These are phyloP conservation scores for Lecanicillium sp. DNA, from an alignment of 2,329 filamentous ascomycete species.

Conservation along the genomic window DNA sequence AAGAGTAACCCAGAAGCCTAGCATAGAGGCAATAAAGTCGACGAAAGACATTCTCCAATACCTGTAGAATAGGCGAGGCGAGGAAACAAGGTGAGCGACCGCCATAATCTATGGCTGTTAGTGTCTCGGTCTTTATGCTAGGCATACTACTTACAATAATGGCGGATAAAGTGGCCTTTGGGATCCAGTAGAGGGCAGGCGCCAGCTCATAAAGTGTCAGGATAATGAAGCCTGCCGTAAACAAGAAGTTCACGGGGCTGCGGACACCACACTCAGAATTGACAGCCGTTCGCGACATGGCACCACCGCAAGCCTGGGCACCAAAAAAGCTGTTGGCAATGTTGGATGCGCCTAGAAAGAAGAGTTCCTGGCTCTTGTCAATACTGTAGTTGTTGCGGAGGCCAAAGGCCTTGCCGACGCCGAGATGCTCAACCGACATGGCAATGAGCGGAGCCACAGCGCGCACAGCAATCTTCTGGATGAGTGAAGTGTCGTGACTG, in stretches of 20 bases:
- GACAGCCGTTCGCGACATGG: slow-evolving; percentile 62
- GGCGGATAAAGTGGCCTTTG: slow-evolving; percentile 57
- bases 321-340: slow-evolving; percentile 61
- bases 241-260: slow-evolving; percentile 53
- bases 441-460: slow-evolving; percentile 57
- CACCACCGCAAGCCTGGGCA: slow-evolving; percentile 57
- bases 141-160: slow-evolving; percentile 44
- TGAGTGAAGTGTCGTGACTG: slow-evolving; percentile 40
- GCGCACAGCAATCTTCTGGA: slow-evolving; percentile 47
- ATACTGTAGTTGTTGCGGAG: slow-evolving; percentile 56
- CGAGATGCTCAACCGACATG: slow-evolving; percentile 56
- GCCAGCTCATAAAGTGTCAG: slow-evolving; percentile 57
- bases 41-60: slow-evolving; percentile 61
- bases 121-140: background rate
- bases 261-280: slow-evolving; percentile 59
- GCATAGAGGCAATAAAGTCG: slow-evolving; percentile 58
- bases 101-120: slow-evolving; percentile 45
- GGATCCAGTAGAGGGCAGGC: slow-evolving; percentile 60
- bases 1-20: slow-evolving; percentile 59
- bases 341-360: slow-evolving; percentile 56
- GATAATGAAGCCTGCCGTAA: slow-evolving; percentile 57
- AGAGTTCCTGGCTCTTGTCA: slow-evolving; percentile 60
- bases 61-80: slow-evolving; percentile 52
- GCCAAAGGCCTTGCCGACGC: slow-evolving; percentile 58
- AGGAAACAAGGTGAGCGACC: slow-evolving; percentile 55